Evolutionary conservation across 768 basidiomycete species (phyloP), one percentile per base, ranked within the genome.

Genomic region (Boletus bicolor): DNA sequence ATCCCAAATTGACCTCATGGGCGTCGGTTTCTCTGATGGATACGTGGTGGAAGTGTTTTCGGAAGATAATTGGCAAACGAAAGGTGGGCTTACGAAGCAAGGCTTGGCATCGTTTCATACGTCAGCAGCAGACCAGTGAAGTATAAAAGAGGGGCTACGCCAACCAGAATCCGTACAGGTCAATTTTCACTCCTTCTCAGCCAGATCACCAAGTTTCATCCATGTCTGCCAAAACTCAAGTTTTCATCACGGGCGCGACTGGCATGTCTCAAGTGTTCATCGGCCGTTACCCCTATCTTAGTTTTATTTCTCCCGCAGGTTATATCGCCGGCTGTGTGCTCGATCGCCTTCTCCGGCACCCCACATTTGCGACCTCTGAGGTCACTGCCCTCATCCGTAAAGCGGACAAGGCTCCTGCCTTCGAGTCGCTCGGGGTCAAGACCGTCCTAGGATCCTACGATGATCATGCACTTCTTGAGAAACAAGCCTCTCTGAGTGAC

Each of bases 401-500:
- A 48, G 64, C 72, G 7, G 58, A 67, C 19, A 69, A 69, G 38
- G 55, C 24, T 2, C 4, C 58, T 4, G 41, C 24, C 10, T 53
- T 73, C 2, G 50, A 67, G 39, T 58, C 62, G 2, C 39, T 72
- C 36, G 69, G 66, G 8, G 39, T 72, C 41, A 68, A 65, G 36
- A 48, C 72, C 3, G 49, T 70, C 11, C 11, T 74, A 21, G 83
- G 83, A 8, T 79, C 82, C 3, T 73, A 80, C 60, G 61, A 68
- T 10, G 81, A 84, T 58, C 49, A 61, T 1, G 63, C 59, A 1
- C 59, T 81, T 14, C 60, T 86, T 7, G 77, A 77, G 59, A 66
- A 74, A 24, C 67, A 79, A 7, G 75, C 77, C 0, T 75, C 76
- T 2, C 70, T 73, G 41, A 75, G 80, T 1, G 79, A 82, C 54